These are phyloP conservation scores for Anastatica hierochuntica DNA, from an alignment of 345 rosid genomes.

Conservation along the genomic window DNA sequence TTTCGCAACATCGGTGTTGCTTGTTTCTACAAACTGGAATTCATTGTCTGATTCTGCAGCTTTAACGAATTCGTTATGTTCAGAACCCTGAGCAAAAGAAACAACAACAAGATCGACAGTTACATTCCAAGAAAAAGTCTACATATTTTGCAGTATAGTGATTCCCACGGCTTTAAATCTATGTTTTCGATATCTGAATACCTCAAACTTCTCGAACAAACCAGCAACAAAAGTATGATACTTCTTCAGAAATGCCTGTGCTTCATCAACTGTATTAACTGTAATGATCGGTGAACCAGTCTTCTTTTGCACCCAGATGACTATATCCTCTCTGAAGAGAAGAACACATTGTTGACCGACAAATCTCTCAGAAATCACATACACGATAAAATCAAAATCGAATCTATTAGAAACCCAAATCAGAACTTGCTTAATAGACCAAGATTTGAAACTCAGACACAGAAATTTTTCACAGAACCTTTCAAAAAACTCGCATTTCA, in stretches of 20 bases:
- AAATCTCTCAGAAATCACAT: neutral
- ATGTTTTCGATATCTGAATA: conserved; percentile 16
- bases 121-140: neutral
- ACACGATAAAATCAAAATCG: neutral
- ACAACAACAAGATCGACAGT: neutral
- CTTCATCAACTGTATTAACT: conserved; percentile 40
- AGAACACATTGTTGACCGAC: neutral
- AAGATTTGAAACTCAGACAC: neutral
- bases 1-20: conserved; percentile 36
- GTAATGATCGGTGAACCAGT: conserved; percentile 55
- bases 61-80: conserved; percentile 58
- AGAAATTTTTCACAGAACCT: neutral
- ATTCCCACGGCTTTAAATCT: too few species aligned
- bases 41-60: conserved; percentile 58
- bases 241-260: conserved; percentile 46
- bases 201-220: conserved; percentile 58
- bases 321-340: conserved; percentile 53
- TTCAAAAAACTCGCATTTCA: neutral
- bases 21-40: conserved; percentile 71
- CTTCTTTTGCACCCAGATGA: conserved; percentile 79
- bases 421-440: neutral
- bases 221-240: conserved; percentile 46
- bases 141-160: too few species aligned
- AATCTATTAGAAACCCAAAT: too few species aligned
- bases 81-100: conserved; percentile 26